These are phyloP conservation scores for Escallonia herrerae DNA, from an alignment of 129 eudicot species.

Conservation along the genomic window DNA sequence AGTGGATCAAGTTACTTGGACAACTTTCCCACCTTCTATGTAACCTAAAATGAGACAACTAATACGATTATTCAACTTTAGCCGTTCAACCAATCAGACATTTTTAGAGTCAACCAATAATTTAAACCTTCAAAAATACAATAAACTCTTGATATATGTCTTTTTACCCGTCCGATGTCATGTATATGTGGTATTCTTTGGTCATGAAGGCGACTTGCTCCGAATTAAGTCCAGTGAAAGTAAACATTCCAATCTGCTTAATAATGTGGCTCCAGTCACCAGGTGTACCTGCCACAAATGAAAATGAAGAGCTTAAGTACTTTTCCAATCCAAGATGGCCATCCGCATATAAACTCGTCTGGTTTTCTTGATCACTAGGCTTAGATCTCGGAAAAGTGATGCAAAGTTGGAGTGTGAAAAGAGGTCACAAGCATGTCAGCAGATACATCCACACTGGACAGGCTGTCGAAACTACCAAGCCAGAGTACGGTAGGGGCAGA, in stretches of 20 bases:
- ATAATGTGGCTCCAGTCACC: constrained; percentile 98
- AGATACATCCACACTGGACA: too few relatives aligned
- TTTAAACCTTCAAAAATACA: background rate
- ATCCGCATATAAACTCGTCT: too few relatives aligned
- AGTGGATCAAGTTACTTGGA: too few relatives aligned
- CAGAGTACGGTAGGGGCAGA: too few relatives aligned
- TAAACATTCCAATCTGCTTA: constrained; percentile 97
- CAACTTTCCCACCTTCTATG: too few relatives aligned
- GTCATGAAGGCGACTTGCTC: constrained; percentile 91
- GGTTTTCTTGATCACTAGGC: too few relatives aligned
- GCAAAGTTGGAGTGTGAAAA: too few relatives aligned
- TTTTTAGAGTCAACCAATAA: background rate
- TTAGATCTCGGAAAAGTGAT: too few relatives aligned
- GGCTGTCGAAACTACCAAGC: too few relatives aligned
- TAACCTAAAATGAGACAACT: too few relatives aligned
- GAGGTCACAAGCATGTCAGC: too few relatives aligned
- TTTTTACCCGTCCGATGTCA: constrained; percentile 92
- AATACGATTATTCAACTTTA: too few relatives aligned
- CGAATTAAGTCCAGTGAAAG: constrained; percentile 80
- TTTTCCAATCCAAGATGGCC: background rate
- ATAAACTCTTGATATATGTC: background rate
- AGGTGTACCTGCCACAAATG: constrained; percentile 64
- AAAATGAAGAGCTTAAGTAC: background rate
- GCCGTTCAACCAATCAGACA: background rate
- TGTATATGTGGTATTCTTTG: constrained; percentile 82